These are phyloP conservation scores for Chenopodium suecicum DNA, from an alignment of 148 eudicot species.

Conservation along the genomic window DNA sequence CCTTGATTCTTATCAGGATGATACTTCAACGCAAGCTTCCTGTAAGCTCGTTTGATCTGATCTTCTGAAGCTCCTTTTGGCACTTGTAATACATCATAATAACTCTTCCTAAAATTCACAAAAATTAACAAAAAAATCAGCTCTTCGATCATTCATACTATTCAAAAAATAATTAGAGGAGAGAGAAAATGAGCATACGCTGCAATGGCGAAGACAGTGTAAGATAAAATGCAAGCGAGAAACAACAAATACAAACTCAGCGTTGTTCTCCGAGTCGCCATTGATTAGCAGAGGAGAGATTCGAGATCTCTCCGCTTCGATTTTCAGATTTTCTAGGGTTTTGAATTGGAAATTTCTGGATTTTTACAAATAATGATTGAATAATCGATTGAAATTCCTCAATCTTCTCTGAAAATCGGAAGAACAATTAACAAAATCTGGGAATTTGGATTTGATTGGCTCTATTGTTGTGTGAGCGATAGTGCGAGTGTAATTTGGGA, in stretches of 20 bases:
- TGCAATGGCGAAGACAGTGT: conserved; percentile 55
- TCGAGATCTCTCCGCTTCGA: conserved; percentile 24
- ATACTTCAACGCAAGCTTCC: conserved; percentile 92
- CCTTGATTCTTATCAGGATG: conserved; percentile 98
- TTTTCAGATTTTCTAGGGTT: conserved; percentile 26
- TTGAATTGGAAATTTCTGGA: conserved; percentile 7
- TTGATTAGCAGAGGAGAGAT: conserved; percentile 26
- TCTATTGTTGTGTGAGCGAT: not conserved
- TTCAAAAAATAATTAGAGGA: too few species aligned
- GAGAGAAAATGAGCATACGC: conserved; percentile 46
- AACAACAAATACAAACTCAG: conserved; percentile 26
- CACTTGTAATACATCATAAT: conserved; percentile 82
- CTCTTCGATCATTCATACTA: conserved; percentile 1
- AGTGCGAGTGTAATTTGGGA: not conserved
- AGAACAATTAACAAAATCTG: not conserved
- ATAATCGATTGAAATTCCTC: not conserved
- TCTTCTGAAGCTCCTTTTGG: conserved; percentile 83
- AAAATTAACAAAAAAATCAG: conserved; percentile 1
- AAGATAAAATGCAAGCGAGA: conserved; percentile 37
- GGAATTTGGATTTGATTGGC: not conserved
- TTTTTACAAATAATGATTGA: not conserved
- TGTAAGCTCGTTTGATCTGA: conserved; percentile 87
- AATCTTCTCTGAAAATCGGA: not conserved
- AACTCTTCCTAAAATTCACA: conserved; percentile 65
- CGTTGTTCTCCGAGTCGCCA: conserved; percentile 25